Conservation (phyloP, 108 stramenopile species). For the Epipyxis sp. region DNA sequence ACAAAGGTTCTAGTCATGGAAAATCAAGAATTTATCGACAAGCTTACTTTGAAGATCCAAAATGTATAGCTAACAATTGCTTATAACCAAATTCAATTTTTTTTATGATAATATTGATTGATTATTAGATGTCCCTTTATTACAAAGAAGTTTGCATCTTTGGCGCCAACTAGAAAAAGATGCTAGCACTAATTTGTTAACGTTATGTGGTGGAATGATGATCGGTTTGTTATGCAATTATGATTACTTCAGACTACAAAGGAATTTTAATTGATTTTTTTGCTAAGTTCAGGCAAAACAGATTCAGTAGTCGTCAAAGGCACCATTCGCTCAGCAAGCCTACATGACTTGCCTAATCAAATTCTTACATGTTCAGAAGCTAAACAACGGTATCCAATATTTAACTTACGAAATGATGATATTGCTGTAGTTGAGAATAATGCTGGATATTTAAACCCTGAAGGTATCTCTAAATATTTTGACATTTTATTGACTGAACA, state of each 20-base stretch:
- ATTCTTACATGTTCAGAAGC: not conserved
- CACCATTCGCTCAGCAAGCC: not conserved
- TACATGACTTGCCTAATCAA: not conserved
- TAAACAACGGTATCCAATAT: not conserved
- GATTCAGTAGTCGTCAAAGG: not conserved
- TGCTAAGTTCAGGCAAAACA: too few relatives aligned
- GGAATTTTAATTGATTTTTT: too few relatives aligned
- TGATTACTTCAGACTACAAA: too few relatives aligned
- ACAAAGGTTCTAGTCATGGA: conserved; percentile 2
- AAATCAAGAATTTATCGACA: conserved; percentile 15
- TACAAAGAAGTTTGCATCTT: not conserved
- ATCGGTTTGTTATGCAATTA: too few relatives aligned
- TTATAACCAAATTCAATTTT: not conserved
- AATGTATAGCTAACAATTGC: not conserved
- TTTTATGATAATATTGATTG: not conserved
- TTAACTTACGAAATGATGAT: not conserved
- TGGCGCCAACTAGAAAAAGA: not conserved
- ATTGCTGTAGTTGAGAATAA: not conserved
- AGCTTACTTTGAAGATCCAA: conserved; percentile 7
- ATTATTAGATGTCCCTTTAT: conserved; percentile 4
- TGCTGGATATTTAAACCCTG: not conserved
- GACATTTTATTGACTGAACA: too few relatives aligned
- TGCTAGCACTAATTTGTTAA: not conserved
- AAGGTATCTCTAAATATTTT: too few relatives aligned
- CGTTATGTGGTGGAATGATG: conserved; percentile 6